phyloP scores from a whole-genome alignment of 2,329 filamentous ascomycete species.

The Eutypella sp. region DNA sequence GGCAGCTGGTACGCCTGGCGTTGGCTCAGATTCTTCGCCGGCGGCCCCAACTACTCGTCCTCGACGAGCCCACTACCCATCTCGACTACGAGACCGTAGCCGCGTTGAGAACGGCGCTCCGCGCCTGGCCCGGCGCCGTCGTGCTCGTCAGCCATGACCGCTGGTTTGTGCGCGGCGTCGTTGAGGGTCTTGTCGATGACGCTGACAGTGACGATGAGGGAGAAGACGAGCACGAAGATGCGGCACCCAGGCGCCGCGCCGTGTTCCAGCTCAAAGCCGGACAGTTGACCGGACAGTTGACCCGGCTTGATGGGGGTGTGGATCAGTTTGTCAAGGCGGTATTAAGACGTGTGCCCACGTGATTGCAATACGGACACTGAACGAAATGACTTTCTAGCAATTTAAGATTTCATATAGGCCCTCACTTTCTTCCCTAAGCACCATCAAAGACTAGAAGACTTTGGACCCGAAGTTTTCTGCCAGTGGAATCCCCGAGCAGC shows the following conservation, averaged over 20 bases:
- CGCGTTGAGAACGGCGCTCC: constrained; percentile 62
- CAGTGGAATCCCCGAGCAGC: constrained; percentile 44
- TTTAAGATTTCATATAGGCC: no score
- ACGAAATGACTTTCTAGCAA: no score
- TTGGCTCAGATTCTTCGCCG: constrained; percentile 65
- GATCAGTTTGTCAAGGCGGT: constrained; percentile 56
- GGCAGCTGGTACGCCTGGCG: constrained; percentile 64
- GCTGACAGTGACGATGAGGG: constrained; percentile 33
- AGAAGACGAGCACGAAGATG: constrained; percentile 40
- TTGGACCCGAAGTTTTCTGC: constrained; percentile 38
- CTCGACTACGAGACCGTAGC: constrained; percentile 77
- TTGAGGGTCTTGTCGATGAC: constrained; percentile 54
- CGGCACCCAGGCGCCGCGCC: constrained; percentile 39
- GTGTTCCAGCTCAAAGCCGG: constrained; percentile 59
- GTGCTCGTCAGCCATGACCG: constrained; percentile 77
- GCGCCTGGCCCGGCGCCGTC: constrained; percentile 67
- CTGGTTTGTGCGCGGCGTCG: constrained; percentile 70
- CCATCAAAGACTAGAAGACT: constrained; percentile 49
- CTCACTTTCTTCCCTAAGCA: constrained; percentile 25
- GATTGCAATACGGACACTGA: no score
- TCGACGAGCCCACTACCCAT: constrained; percentile 82
- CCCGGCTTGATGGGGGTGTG: constrained; percentile 53
- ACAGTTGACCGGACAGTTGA: constrained; percentile 52
- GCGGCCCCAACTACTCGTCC: constrained; percentile 65
- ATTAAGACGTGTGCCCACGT: background rate